Conservation (phyloP, 73 alveolate species). For the Paramecium tetraurelia region DNA sequence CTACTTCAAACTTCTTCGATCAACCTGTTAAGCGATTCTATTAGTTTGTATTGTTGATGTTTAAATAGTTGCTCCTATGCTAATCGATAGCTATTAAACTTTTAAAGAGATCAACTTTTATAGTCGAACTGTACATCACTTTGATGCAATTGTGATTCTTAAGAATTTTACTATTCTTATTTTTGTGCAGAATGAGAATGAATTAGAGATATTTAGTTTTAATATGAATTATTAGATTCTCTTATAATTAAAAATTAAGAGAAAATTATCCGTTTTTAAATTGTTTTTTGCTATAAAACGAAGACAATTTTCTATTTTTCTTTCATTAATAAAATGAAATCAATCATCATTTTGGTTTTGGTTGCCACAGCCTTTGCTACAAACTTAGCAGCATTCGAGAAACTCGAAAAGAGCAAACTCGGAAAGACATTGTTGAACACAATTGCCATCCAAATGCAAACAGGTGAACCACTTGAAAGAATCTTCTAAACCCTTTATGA, state of each 20-base stretch:
- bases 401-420: not conserved
- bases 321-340: not conserved
- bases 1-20: not conserved
- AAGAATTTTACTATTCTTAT: no score
- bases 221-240: not conserved
- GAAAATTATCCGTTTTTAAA: not conserved
- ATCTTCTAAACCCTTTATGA: constrained; percentile 50
- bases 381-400: not conserved
- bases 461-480: constrained; percentile 52
- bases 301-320: not conserved
- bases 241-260: not conserved
- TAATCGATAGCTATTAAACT: not conserved
- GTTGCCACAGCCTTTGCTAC: constrained; percentile 49
- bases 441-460: constrained; percentile 46
- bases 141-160: no score
- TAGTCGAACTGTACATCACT: no score
- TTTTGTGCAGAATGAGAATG: not conserved
- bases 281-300: not conserved
- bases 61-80: not conserved
- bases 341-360: not conserved
- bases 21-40: not conserved
- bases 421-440: constrained; percentile 48
- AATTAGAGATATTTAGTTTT: not conserved
- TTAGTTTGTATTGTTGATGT: not conserved
- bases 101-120: no score